Evolutionary conservation across 495 filamentous ascomycete species (phyloP).

Genomic region (Aspergillus leporis): DNA sequence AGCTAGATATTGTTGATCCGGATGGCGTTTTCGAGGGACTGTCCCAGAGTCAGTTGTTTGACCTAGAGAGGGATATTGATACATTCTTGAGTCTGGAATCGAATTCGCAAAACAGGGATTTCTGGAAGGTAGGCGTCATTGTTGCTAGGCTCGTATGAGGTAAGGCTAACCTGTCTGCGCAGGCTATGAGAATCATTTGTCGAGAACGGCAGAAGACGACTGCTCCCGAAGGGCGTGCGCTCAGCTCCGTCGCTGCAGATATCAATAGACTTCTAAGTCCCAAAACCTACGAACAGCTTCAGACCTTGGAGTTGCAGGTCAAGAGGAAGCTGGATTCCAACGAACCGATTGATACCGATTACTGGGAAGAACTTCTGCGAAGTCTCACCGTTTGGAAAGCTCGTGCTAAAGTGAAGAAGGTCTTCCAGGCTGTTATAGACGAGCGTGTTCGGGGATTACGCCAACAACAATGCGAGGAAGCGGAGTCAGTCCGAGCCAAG

Average conservation of each 20-base stretch:
- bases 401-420: constrained; percentile 77
- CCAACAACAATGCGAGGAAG: constrained; percentile 70
- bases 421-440: constrained; percentile 76
- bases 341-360: constrained; percentile 93
- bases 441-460: constrained; percentile 67
- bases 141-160: not conserved
- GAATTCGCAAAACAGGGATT: constrained; percentile 74
- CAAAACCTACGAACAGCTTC: constrained; percentile 85
- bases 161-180: constrained; percentile 24
- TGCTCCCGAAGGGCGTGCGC: constrained; percentile 69
- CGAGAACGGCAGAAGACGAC: constrained; percentile 70
- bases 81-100: constrained; percentile 81
- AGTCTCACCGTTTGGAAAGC: constrained; percentile 89
- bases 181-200: constrained; percentile 84
- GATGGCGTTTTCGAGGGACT: constrained; percentile 79
- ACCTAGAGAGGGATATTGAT: constrained; percentile 83
- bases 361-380: constrained; percentile 90
- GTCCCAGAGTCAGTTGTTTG: constrained; percentile 65
- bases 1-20: constrained; percentile 79
- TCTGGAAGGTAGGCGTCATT: constrained; percentile 66
- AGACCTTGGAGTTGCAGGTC: constrained; percentile 82
- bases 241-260: constrained; percentile 80
- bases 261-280: constrained; percentile 83
- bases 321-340: constrained; percentile 78
- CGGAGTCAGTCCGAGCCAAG: constrained; percentile 58